Conservation (phyloP, 2,329 filamentous ascomycete species). For the Neopestalotiopsis clavispora region DNA sequence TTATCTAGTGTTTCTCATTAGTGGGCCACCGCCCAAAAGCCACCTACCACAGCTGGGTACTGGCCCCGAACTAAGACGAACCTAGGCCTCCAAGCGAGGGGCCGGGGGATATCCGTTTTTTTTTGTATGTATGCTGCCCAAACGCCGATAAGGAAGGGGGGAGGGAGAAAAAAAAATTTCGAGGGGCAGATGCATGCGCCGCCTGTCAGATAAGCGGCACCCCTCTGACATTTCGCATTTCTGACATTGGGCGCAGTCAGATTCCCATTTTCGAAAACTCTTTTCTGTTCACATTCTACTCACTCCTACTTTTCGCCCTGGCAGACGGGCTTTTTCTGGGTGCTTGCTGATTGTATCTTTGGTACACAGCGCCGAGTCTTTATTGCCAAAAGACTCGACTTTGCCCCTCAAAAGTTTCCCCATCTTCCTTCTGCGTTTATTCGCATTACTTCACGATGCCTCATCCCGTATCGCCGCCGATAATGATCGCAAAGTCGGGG, state of each 20-base stretch:
- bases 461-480: constrained; percentile 54
- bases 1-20: constrained; percentile 8
- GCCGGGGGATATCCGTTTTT: neutral
- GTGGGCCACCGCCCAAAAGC: constrained; percentile 6
- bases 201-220: constrained; percentile 16
- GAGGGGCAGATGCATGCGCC: constrained; percentile 9
- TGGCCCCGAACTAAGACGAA: constrained; percentile 6
- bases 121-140: neutral
- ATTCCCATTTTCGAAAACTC: constrained; percentile 21
- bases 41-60: constrained; percentile 8
- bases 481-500: constrained; percentile 48
- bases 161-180: constrained; percentile 14
- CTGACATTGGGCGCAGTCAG: constrained; percentile 15
- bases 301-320: constrained; percentile 19
- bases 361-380: constrained; percentile 23
- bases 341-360: constrained; percentile 22
- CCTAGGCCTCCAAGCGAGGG: neutral
- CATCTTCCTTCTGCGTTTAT: constrained; percentile 5
- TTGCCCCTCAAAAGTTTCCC: neutral
- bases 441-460: constrained; percentile 42
- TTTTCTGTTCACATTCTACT: constrained; percentile 18
- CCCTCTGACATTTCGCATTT: constrained; percentile 19
- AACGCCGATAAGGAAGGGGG: constrained; percentile 12
- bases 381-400: constrained; percentile 13
- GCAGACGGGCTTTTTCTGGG: constrained; percentile 22